Evolutionary conservation across 192 early-diverging fungal genomes (phyloP).

Genomic region (Backusella luteola): DNA sequence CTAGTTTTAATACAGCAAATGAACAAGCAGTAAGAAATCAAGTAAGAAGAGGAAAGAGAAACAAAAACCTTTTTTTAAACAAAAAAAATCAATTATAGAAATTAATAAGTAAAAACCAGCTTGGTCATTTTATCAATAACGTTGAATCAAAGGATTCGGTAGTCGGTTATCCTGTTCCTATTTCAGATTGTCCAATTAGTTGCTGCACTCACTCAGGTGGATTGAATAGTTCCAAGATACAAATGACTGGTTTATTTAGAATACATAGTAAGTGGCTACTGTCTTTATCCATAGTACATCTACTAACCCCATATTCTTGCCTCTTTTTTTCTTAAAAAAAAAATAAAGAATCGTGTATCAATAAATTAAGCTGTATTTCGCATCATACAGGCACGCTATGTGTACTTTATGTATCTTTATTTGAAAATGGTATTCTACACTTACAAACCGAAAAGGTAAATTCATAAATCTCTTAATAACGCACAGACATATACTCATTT

Average conservation of each 20-base stretch:
- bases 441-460: constrained; percentile 14
- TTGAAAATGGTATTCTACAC: constrained; percentile 7
- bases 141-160: not conserved
- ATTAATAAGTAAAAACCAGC: not conserved
- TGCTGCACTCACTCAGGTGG: not conserved
- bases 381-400: not conserved
- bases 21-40: not conserved
- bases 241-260: constrained; percentile 7
- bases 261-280: constrained; percentile 1
- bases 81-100: not conserved
- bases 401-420: constrained; percentile 9
- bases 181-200: constrained; percentile 7
- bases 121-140: not conserved
- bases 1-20: constrained; percentile 3
- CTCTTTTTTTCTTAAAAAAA: not conserved
- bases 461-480: not conserved
- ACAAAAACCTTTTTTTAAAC: not conserved
- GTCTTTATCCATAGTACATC: not conserved
- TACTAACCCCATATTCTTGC: not conserved
- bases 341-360: constrained; percentile 11
- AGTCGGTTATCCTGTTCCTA: not conserved
- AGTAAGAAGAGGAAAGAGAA: not conserved
- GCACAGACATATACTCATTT: not conserved
- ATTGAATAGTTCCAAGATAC: not conserved
- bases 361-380: constrained; percentile 13